Conservation (phyloP, 2,329 filamentous ascomycete genomes). For the Sphaceloma murrayae region DNA sequence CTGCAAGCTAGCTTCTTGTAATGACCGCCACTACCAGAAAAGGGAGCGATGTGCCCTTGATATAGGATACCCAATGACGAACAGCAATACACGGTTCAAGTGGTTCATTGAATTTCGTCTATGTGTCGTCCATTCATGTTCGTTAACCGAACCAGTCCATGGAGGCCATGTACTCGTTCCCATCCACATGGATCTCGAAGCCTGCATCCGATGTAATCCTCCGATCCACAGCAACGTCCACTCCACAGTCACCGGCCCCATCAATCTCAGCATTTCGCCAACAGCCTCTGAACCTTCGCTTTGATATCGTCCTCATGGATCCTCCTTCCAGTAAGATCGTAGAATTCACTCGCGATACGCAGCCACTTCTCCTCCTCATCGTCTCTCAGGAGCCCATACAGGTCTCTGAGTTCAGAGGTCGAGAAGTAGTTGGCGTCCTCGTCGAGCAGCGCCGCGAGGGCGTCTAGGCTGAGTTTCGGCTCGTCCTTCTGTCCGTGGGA, state of each 20-base stretch:
- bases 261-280: conserved; percentile 5
- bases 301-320: conserved; percentile 52
- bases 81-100: too few relatives aligned
- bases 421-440: conserved; percentile 30
- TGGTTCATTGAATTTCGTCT: too few relatives aligned
- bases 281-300: conserved; percentile 49
- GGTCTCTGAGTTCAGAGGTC: conserved; percentile 32
- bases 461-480: conserved; percentile 21
- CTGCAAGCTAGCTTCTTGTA: background rate
- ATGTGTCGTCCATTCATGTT: too few relatives aligned
- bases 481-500: background rate
- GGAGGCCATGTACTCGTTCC: too few relatives aligned
- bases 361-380: conserved; percentile 40
- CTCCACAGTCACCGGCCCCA: background rate
- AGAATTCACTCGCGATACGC: conserved; percentile 39
- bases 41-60: background rate
- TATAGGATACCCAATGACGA: conserved; percentile 6
- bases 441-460: background rate
- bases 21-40: conserved; percentile 1
- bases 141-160: too few relatives aligned
- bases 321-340: conserved; percentile 40
- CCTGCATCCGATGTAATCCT: background rate
- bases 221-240: background rate
- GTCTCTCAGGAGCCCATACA: conserved; percentile 36
- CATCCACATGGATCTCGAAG: too few relatives aligned